Evolutionary conservation across 2,329 filamentous ascomycete genomes (phyloP), one percentile per base, ranked within the genome.

Genomic region (Cladophialophora carrionii): DNA sequence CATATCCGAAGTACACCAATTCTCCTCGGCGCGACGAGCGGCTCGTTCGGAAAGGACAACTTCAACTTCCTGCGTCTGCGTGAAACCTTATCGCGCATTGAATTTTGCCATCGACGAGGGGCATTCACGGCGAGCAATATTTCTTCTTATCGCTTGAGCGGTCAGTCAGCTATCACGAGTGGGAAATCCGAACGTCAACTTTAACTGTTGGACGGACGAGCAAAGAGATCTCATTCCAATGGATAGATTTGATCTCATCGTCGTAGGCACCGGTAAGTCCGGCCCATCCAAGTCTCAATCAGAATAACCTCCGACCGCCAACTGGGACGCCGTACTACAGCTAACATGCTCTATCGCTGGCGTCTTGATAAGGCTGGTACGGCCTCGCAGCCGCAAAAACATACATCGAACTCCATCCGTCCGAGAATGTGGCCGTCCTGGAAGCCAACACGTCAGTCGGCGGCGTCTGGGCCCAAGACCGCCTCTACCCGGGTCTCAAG

Each of bases 401-500:
- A 26, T 87, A 86, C 72, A 82, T 83, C 60, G 79, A 85, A 68
- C 73, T 87, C 37, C 81, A 89, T 68, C 87, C 87, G 0, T 73
- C 78, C n/a, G 79, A 81, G 61, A 82, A 81, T 2, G 73, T 90
- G 26, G 76, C 82, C 0, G 73, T 91, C 7, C 77, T 90, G 29
- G 89, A 91, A 55, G 77, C 80, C 5, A 80, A 81, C 10, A 74
- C 79, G 12, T 84, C 84, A 0, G 72, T 88, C 4, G 90, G 90
- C 0, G 90, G 90, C 4, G 87, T 87, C n/a, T 92, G 89, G 90
- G 84, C 87, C 8, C 79, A 85, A 63, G 79, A 88, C 46, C 83
- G 89, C 0, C 76, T 91, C 0, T 81, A 92, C 73, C 84, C 87
- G 0, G 87, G 85, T 1, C 81, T 94, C 55, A 89, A 87, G 71